phyloP scores from a whole-genome alignment of 2,329 filamentous ascomycete genomes.

The Penicillium rolfsii region DNA sequence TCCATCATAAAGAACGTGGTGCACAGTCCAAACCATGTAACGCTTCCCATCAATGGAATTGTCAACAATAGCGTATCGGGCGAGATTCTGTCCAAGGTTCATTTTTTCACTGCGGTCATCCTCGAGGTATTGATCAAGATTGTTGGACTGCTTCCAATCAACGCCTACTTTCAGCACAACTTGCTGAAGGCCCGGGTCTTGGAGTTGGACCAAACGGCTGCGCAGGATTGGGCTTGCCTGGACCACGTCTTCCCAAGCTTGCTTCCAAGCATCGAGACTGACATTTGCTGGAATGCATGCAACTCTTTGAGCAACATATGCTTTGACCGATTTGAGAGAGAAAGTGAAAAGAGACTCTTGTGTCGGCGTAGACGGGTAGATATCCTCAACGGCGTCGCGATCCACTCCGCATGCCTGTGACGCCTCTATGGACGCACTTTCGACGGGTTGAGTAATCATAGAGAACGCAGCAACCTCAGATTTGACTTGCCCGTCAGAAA shows the following conservation, averaged over 20 bases:
- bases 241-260: slow-evolving; percentile 50
- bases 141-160: slow-evolving; percentile 34
- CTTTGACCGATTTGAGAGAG: slow-evolving; percentile 47
- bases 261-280: slow-evolving; percentile 43
- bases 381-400: slow-evolving; percentile 40
- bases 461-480: slow-evolving; percentile 34
- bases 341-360: slow-evolving; percentile 52
- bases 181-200: slow-evolving; percentile 40
- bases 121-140: slow-evolving; percentile 33
- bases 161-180: slow-evolving; percentile 41
- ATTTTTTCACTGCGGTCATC: slow-evolving; percentile 34
- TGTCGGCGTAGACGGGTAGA: slow-evolving; percentile 47
- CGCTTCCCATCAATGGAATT: slow-evolving; percentile 28
- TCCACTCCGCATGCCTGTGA: slow-evolving; percentile 40
- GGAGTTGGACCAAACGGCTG: slow-evolving; percentile 47
- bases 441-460: slow-evolving; percentile 38
- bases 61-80: slow-evolving; percentile 41
- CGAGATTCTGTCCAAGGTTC: slow-evolving; percentile 41
- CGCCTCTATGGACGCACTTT: slow-evolving; percentile 43
- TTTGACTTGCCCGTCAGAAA: slow-evolving; percentile 33
- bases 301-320: slow-evolving; percentile 52
- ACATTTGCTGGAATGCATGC: slow-evolving; percentile 43
- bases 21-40: slow-evolving; percentile 55
- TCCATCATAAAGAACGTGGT: slow-evolving; percentile 59
- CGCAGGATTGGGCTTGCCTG: slow-evolving; percentile 50